A percentile compares a stretch with the other conserved stretches of the same genome.
Conservation (phyloP, 139 green algal genomes). For the Chlamydomonas schloesseri region DNA sequence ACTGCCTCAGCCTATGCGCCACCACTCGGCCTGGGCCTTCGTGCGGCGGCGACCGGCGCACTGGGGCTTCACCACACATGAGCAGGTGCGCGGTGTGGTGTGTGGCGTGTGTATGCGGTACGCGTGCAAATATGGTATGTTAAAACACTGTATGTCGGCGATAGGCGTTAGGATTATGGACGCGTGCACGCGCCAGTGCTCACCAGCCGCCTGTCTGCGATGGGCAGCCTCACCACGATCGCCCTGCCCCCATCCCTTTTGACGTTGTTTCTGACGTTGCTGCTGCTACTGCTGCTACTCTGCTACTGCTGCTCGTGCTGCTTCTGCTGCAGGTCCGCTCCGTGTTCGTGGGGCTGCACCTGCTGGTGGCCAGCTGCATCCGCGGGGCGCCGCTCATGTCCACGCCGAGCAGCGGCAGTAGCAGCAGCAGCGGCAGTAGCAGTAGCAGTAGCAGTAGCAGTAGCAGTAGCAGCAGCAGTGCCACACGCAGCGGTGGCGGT, state of each 20-base stretch:
- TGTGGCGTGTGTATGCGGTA: not conserved
- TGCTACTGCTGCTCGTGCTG: too few species aligned
- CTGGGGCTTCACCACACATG: not conserved
- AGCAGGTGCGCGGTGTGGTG: not conserved
- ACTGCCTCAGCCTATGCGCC: not conserved
- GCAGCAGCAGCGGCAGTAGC: too few species aligned
- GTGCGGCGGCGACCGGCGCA: not conserved
- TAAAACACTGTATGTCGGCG: too few species aligned
- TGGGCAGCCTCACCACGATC: too few species aligned
- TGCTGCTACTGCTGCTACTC: too few species aligned
- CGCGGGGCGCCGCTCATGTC: not conserved
- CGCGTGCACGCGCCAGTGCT: too few species aligned
- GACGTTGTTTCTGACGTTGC: too few species aligned
- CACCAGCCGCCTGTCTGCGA: too few species aligned
- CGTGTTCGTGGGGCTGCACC: conserved; percentile 15
- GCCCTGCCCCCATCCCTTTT: too few species aligned
- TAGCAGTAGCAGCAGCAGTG: not conserved
- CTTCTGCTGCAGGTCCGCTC: not conserved
- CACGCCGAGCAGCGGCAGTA: not conserved
- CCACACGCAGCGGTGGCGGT: not conserved
- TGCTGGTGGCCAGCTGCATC: not conserved
- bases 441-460: not conserved
- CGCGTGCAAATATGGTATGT: too few species aligned
- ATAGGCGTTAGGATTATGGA: too few species aligned
- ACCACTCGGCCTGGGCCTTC: conserved; percentile 5